These are phyloP conservation scores for Cnidoscolus chayamansa DNA, from an alignment of 441 rosid genomes.

Conservation along the genomic window DNA sequence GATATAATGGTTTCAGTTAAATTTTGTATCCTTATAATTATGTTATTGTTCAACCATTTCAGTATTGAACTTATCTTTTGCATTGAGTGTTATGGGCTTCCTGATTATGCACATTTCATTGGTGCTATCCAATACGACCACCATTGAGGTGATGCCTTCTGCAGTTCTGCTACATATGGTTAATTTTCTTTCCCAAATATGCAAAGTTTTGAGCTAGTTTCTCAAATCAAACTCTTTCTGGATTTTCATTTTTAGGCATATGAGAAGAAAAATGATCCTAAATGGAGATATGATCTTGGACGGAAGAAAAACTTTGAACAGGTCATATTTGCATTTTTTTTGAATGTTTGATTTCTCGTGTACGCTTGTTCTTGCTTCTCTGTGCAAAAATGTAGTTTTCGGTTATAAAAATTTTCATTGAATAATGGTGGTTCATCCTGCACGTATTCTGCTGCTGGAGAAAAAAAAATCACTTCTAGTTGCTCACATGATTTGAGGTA, in stretches of 20 bases:
- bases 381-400: background rate
- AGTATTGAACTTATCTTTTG: constrained; percentile 87
- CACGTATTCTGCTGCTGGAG: background rate
- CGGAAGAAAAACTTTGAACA: constrained; percentile 81
- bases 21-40: constrained; percentile 17
- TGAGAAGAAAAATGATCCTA: constrained; percentile 64
- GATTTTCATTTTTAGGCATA: constrained; percentile 52
- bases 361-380: background rate
- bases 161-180: constrained; percentile 12
- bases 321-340: constrained; percentile 33
- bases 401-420: background rate
- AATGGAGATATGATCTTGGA: constrained; percentile 86
- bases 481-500: constrained; percentile 10
- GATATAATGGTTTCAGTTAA: background rate
- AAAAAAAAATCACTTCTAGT: background rate
- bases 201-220: background rate
- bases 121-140: constrained; percentile 62
- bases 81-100: constrained; percentile 80
- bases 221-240: constrained; percentile 9
- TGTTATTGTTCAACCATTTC: constrained; percentile 21
- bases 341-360: background rate
- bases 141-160: constrained; percentile 68
- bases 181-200: constrained; percentile 3
- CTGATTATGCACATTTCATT: constrained; percentile 70
- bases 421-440: background rate